Evolutionary conservation across 169 alveolate genomes (phyloP), one percentile per base, ranked within the genome.

Genomic region (Amoebophrya sp.): DNA sequence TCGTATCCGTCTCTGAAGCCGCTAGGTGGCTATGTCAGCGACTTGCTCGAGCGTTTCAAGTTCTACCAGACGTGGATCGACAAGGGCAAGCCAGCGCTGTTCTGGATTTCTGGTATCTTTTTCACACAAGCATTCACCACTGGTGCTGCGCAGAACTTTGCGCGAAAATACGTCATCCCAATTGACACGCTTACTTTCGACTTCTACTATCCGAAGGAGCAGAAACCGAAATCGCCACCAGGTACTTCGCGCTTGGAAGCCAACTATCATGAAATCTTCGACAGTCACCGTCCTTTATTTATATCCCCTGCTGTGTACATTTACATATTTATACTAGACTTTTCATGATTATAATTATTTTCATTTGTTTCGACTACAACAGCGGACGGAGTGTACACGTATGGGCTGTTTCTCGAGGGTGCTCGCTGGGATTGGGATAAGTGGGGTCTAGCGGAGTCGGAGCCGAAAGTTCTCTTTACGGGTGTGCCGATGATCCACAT

Each of bases 61-160:
- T 96, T 95, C 95, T 95, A 96, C 83, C 95, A 96, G 90, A 93
- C 94, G 40, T 97, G 98, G 98, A 93, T 96, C 41, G 96, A 95
- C 89, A 78, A 94, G 40, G 98, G 97, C 38, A 92, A 93, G 55
- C 98, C 98, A 6, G 92, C 94, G 18, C 93, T 94, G 38, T 96
- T 95, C 90, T 95, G 97, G 96, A 94, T 97, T 38, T 95, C 97
- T 40, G 96, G 97, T 1, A 96, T 97, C 92, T 97, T 94, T 92
- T 96, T 96, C 94, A 96, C 98, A 40, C 95, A 97, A 90, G 91
- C 96, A 34, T 97, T 97, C 95, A 93, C 96, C 47, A 97, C 98
- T 0, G 98, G 98, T 39, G 96, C 96, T 36, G 90, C 95, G 47
- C 95, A 97, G 93, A 96, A 97, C 93, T 97, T 93, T 93, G 97